phyloP scores from a whole-genome alignment of 1,139 yeast genomes.

The Candida freyschussii region DNA sequence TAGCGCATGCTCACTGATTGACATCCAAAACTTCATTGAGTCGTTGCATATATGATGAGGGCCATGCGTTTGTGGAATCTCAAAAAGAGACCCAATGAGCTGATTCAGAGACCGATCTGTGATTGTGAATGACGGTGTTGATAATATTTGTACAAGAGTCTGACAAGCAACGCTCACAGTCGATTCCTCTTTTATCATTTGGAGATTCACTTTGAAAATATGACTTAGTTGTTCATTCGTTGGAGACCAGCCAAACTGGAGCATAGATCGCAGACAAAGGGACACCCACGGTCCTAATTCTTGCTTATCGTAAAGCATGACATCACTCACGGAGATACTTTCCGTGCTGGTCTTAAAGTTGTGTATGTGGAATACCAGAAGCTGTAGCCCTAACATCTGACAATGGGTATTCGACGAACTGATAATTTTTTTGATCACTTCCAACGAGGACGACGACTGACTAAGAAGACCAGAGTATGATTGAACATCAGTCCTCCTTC shows the following conservation, averaged over 20 bases:
- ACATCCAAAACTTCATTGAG: slow-evolving; percentile 51
- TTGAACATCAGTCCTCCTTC: slow-evolving; percentile 9
- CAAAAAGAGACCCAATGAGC: slow-evolving; percentile 45
- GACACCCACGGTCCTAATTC: slow-evolving; percentile 35
- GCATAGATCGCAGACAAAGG: slow-evolving; percentile 31
- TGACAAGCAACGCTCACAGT: slow-evolving; percentile 31
- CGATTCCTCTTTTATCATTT: slow-evolving; percentile 36
- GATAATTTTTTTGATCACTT: slow-evolving; percentile 6
- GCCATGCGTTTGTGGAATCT: slow-evolving; percentile 54
- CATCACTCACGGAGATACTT: slow-evolving; percentile 6
- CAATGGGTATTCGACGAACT: slow-evolving; percentile 4
- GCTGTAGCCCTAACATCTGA: slow-evolving; percentile 31
- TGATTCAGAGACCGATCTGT: slow-evolving; percentile 38
- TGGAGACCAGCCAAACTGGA: slow-evolving; percentile 24
- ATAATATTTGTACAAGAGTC: slow-evolving; percentile 26
- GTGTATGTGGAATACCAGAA: slow-evolving; percentile 23
- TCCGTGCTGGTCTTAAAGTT: slow-evolving; percentile 3
- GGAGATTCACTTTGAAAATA: slow-evolving; percentile 40
- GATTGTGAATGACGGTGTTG: slow-evolving; percentile 18
- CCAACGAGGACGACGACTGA: slow-evolving; percentile 3
- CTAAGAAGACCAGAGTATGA: slow-evolving; percentile 8
- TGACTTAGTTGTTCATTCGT: slow-evolving; percentile 21
- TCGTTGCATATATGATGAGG: slow-evolving; percentile 44
- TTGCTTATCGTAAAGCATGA: slow-evolving; percentile 24
- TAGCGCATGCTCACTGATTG: slow-evolving; percentile 35